phyloP scores from a whole-genome alignment of 75 land plant species.

The Cupressus sempervirens region DNA sequence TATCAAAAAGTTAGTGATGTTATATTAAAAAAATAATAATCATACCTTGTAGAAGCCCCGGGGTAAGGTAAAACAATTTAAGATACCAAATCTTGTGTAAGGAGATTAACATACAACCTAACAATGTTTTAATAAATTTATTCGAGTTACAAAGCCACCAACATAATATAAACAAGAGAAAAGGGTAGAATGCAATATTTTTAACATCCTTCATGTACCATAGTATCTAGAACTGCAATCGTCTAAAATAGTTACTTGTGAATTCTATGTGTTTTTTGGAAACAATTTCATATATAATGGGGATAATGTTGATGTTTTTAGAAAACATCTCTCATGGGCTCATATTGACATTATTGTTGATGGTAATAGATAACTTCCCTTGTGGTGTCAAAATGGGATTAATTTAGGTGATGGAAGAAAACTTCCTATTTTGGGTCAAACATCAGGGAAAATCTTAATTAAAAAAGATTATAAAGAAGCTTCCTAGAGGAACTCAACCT shows the following conservation, averaged over 20 bases:
- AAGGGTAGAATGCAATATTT: not conserved
- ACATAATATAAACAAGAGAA: not conserved
- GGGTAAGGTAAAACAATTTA: not conserved
- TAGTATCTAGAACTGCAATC: not conserved
- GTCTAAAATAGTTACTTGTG: not conserved
- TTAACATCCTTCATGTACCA: no score
- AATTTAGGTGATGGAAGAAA: not conserved
- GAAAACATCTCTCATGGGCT: slow-evolving; percentile 1
- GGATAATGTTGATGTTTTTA: not conserved
- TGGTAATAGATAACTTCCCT: not conserved
- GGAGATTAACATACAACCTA: not conserved
- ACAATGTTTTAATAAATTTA: not conserved
- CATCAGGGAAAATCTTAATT: not conserved
- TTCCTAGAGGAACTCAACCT: not conserved
- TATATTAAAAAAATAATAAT: not conserved
- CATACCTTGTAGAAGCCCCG: no score
- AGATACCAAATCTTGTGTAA: not conserved
- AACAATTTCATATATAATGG: not conserved
- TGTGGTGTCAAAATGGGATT: not conserved
- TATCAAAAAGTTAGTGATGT: not conserved
- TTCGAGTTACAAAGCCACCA: not conserved
- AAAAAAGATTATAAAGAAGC: not conserved
- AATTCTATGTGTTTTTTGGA: no score
- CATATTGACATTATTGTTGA: not conserved
- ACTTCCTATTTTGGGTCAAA: not conserved